Evolutionary conservation across 2,329 filamentous ascomycete species (phyloP), one percentile per base, ranked within the genome.

Genomic region (Iodosphaeria phyllophila): DNA sequence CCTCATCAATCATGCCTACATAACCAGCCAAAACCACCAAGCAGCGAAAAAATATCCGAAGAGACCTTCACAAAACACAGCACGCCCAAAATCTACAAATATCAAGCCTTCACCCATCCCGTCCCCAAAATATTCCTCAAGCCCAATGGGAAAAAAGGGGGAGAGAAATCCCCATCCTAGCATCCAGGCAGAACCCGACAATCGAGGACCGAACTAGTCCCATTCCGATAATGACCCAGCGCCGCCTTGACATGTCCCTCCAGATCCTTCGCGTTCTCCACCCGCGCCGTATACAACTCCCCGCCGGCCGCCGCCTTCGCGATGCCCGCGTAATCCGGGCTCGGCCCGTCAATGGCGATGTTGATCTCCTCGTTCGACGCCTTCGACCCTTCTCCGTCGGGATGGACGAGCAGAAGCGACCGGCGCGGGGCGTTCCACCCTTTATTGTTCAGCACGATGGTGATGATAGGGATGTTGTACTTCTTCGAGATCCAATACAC

Each of bases 281-380:
- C 60, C 26, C 44, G 46, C 0, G 55, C 58, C 0, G 63, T 50
- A 28, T 57, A 57, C 6, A 68, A 43, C 12, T 64, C 52, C 5
- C 64, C 64, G 2, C 58, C 60, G 0, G 60, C 58, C 0, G 66
- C 64, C 1, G 65, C 66, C 46, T 66, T 65, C 12, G 65, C 67
- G 24, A 72, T 68, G 18, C 63, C 65, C 1, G 61, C 43, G 35
- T 66, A 72, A 40, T 72, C 62, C 0, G 66, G 67, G 4, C 52
- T 49, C 0, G 67, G 67, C n/a, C n/a, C n/a, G 14, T 56, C 51
- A 31, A 72, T 69, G 1, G 60, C 64, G 32, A 71, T 69, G 37
- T 69, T 70, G 34, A 70, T 58, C 39, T 71, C 67, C 29, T 67
- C 63, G 39, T 69, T 69, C n/a, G 52, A 59, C 1, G 61, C 60